Evolutionary conservation across 2,329 filamentous ascomycete genomes (phyloP), one percentile per base, ranked within the genome.

Genomic region (Alternaria postmessia): DNA sequence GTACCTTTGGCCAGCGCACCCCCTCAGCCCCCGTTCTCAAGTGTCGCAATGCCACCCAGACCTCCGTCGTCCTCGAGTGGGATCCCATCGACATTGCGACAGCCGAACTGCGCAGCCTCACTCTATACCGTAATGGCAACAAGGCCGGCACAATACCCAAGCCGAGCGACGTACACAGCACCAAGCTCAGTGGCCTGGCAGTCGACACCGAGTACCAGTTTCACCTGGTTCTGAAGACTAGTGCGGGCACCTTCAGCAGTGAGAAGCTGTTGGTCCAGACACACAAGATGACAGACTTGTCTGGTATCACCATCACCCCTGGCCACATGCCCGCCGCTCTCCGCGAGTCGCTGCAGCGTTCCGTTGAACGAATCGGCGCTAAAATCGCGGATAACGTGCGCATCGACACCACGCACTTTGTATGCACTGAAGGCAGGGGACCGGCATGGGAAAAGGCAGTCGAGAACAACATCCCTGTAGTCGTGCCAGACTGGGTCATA

Each of bases 331-430:
- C 94, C 2, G 84, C 87, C 7, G 83, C 89, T 54, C 83, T 90
- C 56, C 89, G 88, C 75, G 92, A 96, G 67, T 89, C 86, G 63
- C 85, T 99, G 20, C 84, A 86, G 47, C 85, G 85, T 46, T 92
- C 94, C 1, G 87, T 97, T 36, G 89, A 95, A 73, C 87, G 93
- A 68, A 96, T 99, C 70, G 95, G 95, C 49, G 95, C 93, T 62
- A 97, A 95, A 83, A 84, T 98, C 65, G 91, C 93, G 58, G 94
- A 97, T 70, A 87, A 87, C 12, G 93, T 98, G 52, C 88, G 94
- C 72, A 98, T 99, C 75, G 95, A 99, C 78, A 99, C 95, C 1
- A 99, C 95, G 16, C 95, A 99, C 80, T 99, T 99, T 77, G 93
- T 99, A 61, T 98, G 94, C 65, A 96, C 93, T 9, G 95, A 99